Conservation (phyloP, 345 rosid genomes). For the Eucalyptus pumila region DNA sequence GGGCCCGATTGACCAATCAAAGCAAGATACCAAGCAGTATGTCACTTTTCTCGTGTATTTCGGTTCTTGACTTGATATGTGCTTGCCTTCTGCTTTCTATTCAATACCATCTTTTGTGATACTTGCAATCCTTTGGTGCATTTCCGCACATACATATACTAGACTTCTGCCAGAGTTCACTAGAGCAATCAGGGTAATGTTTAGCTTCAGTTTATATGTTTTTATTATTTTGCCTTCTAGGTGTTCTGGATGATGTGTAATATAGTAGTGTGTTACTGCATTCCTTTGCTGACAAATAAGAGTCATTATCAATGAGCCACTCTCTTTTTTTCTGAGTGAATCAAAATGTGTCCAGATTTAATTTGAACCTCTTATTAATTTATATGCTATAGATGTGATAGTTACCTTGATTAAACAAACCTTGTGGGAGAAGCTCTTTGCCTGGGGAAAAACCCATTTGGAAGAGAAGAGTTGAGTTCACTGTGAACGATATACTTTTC, state of each 20-base stretch:
- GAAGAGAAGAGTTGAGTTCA: neutral
- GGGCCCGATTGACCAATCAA: slow-evolving; percentile 83
- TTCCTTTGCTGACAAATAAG: neutral
- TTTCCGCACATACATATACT: neutral
- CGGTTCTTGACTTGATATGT: neutral
- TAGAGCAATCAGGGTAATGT: neutral
- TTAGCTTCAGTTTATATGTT: neutral
- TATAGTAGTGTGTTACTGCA: neutral
- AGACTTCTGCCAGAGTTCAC: neutral
- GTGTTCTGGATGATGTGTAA: neutral
- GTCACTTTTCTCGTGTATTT: neutral
- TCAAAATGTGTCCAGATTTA: neutral
- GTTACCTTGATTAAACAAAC: neutral
- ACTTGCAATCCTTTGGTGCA: neutral
- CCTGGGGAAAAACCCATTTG: neutral
- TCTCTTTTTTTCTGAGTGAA: neutral
- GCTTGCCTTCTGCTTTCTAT: neutral
- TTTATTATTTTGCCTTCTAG: neutral
- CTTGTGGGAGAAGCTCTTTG: neutral
- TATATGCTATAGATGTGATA: neutral
- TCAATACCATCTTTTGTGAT: neutral
- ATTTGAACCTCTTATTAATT: neutral
- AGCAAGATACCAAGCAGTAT: slow-evolving; percentile 70
- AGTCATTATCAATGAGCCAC: neutral
- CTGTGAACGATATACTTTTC: neutral